Conservation (phyloP, 2,329 filamentous ascomycete genomes). For the Colletotrichum sp. region DNA sequence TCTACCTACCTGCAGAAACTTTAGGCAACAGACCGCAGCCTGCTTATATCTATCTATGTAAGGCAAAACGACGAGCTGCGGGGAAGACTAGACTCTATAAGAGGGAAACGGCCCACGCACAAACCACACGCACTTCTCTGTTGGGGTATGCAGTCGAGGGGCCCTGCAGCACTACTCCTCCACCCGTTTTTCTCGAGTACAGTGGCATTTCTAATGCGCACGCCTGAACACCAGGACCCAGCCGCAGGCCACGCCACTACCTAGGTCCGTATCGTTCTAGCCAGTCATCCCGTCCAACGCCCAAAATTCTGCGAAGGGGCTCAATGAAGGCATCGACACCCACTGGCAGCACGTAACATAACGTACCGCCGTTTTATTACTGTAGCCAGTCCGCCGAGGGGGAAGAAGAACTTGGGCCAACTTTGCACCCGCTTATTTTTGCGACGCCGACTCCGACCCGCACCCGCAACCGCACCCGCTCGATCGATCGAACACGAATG, state of each 20-base stretch:
- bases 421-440: conserved; percentile 9
- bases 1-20: background rate
- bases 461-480: background rate
- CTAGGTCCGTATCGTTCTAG: background rate
- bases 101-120: background rate
- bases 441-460: conserved; percentile 8
- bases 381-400: background rate
- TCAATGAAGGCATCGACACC: conserved; percentile 6
- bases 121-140: background rate
- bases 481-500: conserved; percentile 20
- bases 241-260: conserved; percentile 5
- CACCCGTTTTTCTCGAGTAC: conserved; percentile 20
- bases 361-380: background rate
- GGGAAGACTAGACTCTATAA: background rate
- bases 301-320: conserved; percentile 6
- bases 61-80: background rate
- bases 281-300: background rate
- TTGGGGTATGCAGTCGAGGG: conserved; percentile 11
- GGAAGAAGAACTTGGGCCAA: background rate
- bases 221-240: conserved; percentile 8
- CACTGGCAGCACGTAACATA: background rate
- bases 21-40: background rate
- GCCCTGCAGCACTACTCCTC: conserved; percentile 19
- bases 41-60: background rate
- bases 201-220: conserved; percentile 25